Percentiles rank a stretch among this genome's conserved stretches.
phyloP scores from a whole-genome alignment of 2,329 filamentous ascomycete species.

The Neonectria ditissima region DNA sequence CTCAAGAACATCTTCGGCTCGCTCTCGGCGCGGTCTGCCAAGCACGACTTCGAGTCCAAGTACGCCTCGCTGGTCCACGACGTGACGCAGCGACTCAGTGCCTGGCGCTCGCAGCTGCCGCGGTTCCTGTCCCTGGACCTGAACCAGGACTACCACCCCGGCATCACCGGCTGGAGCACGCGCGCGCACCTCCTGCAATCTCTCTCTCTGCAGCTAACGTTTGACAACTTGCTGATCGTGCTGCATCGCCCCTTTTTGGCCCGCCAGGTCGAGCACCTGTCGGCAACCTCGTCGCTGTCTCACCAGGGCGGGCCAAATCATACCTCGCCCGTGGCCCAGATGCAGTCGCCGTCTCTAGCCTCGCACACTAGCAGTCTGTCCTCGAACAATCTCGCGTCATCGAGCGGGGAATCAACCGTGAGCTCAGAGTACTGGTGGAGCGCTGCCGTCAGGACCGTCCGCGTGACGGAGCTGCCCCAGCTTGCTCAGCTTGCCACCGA shows the following conservation, averaged over 20 bases:
- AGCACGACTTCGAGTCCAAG: not conserved
- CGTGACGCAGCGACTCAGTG: constrained; percentile 3
- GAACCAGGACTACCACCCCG: constrained; percentile 1
- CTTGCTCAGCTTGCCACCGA: constrained; percentile 54
- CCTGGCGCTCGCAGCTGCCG: constrained; percentile 3
- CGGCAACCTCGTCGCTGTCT: no score
- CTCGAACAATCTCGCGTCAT: not conserved
- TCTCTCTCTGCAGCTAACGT: constrained; percentile 14
- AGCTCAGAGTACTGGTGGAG: constrained; percentile 50
- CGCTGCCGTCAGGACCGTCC: constrained; percentile 54
- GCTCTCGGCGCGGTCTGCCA: not conserved
- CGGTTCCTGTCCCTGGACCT: not conserved
- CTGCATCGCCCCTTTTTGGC: constrained; percentile 9
- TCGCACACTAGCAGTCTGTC: not conserved
- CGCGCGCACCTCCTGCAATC: constrained; percentile 8
- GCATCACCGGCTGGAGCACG: not conserved
- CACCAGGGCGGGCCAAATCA: no score
- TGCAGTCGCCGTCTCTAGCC: not conserved
- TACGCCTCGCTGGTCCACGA: constrained; percentile 5
- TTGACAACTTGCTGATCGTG: constrained; percentile 13
- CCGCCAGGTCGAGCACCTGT: constrained; percentile 5
- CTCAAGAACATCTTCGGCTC: constrained; percentile 12
- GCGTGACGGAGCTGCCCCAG: constrained; percentile 48
- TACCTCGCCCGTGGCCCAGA: not conserved
- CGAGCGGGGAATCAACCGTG: not conserved